Evolutionary conservation across 208 protist genomes (phyloP), one percentile per base, ranked within the genome.

Genomic region (Trypanosoma vivax): DNA sequence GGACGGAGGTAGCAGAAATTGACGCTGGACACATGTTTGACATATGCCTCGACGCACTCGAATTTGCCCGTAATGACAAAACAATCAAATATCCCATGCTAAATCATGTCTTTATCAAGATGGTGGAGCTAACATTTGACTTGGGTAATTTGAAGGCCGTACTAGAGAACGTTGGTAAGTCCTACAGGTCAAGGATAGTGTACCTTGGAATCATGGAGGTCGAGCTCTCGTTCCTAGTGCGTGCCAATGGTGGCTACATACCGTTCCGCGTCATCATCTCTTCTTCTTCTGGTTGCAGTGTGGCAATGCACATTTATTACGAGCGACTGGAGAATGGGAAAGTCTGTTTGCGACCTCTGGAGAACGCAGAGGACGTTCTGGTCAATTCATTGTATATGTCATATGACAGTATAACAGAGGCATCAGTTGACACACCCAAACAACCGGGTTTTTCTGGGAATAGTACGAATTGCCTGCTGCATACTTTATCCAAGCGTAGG

Each of bases 61-160:
- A 93, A 53, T 66, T 88, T 10, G 78, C 77, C 16, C 79, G 72
- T 34, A 70, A 82, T 58, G 81, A 92, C 65, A 64, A 59, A 23
- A 76, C 52, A 14, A 60, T 89, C 21, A 71, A 76, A 40, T 83
- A 74, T 47, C 77, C 85, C 1, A 63, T 66, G 34, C 73, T 64
- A 61, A 93, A 93, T 49, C 86, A 93, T 65, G 58, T 93, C 45
- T 93, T 88, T 53, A 79, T 93, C 3, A 80, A 82, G 64, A 73
- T 92, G 76, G 79, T 85, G 37, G 79, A 89, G 68, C 53, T 92
- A 25, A 90, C 72, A 33, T 84, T 89, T 58, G 82, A 92, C 42
- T 47, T 86, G 3, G 53, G 50, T 37, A 53, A 49, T 9, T 33
- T 92, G 39, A 65, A 73, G 53, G 39, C 41, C 21, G 38, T 90